Evolutionary conservation across 2,329 filamentous ascomycete genomes (phyloP), one percentile per base, ranked within the genome.

Genomic region (Daldinia sp.): DNA sequence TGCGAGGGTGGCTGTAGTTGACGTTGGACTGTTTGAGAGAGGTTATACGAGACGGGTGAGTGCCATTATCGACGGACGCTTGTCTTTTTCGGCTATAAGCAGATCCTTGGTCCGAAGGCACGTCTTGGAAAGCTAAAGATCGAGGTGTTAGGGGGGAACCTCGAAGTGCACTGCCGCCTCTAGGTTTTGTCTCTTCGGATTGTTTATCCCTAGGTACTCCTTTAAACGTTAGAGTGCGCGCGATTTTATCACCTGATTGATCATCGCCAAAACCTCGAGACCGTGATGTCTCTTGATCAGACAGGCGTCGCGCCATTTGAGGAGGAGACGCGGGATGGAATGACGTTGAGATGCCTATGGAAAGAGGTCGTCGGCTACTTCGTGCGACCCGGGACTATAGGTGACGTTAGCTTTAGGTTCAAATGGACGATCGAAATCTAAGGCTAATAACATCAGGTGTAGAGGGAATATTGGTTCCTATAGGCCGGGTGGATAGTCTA

Each of bases 281-380:
- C 69, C 80, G 74, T 67, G 77, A 75, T 10, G 77, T 79, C 35
- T 86, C 84, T 65, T 84, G 84, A 55, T 88, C 85, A 2, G 85
- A 87, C 35, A 87, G 77, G 21, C 85, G 84, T 34, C 85, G 82
- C 57, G 77, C 75, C 23, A 84, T 67, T 47, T 78, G 79, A 13
- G 85, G 81, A 45, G 85, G 85, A 1, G 84, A 86, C 5, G 77
- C 75, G 15, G 80, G 77, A 47, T 82, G 79, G 63, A 82, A 78
- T 30, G 45, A 48, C 15, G 79, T 76, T 13, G 82, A 78, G 15
- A 85, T 74, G 21, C 79, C 80, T 5, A 82, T 79, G 9, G 85
- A 87, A 6, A 85, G 77, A 4, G 85, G 85, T 8, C 85, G 81
- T 39, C 83, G 81, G 66, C 83, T 80, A 5, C 79, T 76, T 66